Evolutionary conservation across 306 rosid species (phyloP).

Genomic region (Nissolia schottii): DNA sequence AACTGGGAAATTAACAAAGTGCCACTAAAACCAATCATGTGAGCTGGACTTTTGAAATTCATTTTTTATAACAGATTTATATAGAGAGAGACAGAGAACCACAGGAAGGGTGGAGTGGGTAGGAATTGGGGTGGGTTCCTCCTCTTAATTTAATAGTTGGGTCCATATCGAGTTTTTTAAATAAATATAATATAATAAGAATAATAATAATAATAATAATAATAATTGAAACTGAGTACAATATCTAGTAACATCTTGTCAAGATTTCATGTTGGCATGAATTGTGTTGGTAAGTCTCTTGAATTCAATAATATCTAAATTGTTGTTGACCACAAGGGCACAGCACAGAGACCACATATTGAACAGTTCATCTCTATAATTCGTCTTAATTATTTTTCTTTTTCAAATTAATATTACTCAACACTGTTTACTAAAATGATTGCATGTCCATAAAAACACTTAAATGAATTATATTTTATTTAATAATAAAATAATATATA

Average conservation of each 20-base stretch:
- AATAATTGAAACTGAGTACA: conserved; percentile 18
- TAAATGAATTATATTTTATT: too few species aligned
- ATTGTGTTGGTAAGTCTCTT: conserved; percentile 24
- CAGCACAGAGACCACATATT: neutral
- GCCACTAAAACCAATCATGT: conserved; percentile 32
- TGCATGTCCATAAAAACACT: too few species aligned
- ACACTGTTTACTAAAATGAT: too few species aligned
- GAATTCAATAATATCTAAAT: conserved; percentile 21
- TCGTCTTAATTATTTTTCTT: neutral
- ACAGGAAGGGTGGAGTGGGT: conserved; percentile 6
- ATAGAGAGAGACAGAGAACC: neutral
- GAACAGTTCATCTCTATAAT: neutral
- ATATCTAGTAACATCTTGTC: conserved; percentile 17
- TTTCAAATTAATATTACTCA: neutral
- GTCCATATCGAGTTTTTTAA: conserved; percentile 18
- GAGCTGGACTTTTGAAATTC: conserved; percentile 26
- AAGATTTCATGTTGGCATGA: conserved; percentile 23
- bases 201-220: conserved; percentile 11
- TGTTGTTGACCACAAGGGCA: conserved; percentile 22
- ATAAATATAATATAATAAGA: too few species aligned
- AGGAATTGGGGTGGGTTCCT: conserved; percentile 30
- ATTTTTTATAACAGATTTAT: neutral
- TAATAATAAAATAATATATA: too few species aligned
- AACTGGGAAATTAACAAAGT: neutral
- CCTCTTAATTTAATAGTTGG: conserved; percentile 7